Conservation (phyloP, 2,329 filamentous ascomycete species). For the Dissoconium aciculare region DNA sequence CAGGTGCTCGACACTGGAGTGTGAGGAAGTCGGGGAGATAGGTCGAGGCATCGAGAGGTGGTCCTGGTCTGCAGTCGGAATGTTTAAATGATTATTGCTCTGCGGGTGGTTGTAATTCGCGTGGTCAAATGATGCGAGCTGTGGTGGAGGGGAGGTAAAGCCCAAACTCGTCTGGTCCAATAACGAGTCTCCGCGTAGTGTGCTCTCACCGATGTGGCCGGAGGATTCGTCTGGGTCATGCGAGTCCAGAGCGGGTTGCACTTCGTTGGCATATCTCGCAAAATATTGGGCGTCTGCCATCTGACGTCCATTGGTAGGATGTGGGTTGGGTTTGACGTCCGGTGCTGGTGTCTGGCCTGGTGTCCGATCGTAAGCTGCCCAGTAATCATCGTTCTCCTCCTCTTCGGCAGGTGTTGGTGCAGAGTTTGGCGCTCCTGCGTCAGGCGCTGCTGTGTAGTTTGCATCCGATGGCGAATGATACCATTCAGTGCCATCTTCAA, state of each 20-base stretch:
- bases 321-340: constrained; percentile 48
- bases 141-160: constrained; percentile 3
- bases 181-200: constrained; percentile 39
- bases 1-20: constrained; percentile 39
- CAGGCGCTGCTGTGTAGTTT: constrained; percentile 30
- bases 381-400: constrained; percentile 53
- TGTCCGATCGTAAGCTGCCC: constrained; percentile 62
- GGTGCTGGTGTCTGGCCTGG: constrained; percentile 48
- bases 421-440: constrained; percentile 2
- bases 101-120: neutral
- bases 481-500: constrained; percentile 42
- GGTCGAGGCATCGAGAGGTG: constrained; percentile 32
- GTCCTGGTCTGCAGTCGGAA: constrained; percentile 7
- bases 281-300: constrained; percentile 56
- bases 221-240: constrained; percentile 63
- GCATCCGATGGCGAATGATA: constrained; percentile 46
- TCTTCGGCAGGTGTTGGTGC: constrained; percentile 39
- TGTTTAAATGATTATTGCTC: constrained; percentile 2
- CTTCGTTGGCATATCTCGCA: constrained; percentile 55
- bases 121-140: neutral
- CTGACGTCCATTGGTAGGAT: constrained; percentile 11
- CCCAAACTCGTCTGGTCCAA: constrained; percentile 6
- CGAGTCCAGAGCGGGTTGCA: constrained; percentile 67
- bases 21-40: constrained; percentile 31
- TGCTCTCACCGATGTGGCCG: constrained; percentile 34